Percentiles rank a stretch among this genome's conserved stretches.
These are phyloP conservation scores for Elongisporangium anandrum DNA, from an alignment of 352 stramenopile genomes.

Conservation along the genomic window DNA sequence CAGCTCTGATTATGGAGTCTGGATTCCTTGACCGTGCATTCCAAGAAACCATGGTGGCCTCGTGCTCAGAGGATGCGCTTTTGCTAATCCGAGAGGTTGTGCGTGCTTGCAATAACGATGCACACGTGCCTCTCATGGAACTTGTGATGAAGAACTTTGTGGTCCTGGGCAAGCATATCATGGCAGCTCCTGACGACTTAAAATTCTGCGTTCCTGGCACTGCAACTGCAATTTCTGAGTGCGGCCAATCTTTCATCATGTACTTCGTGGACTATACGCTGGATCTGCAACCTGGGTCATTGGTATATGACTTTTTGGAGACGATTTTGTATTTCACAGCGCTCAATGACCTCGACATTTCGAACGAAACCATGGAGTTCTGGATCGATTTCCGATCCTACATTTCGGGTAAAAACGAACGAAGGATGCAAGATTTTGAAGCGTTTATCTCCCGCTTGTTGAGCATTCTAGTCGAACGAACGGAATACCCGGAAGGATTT, in stretches of 20 bases:
- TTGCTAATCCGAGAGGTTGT: slow-evolving; percentile 68
- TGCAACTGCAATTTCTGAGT: slow-evolving; percentile 60
- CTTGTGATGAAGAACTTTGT: slow-evolving; percentile 78
- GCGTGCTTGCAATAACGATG: slow-evolving; percentile 43
- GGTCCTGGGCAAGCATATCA: slow-evolving; percentile 53
- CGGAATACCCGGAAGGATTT: slow-evolving; percentile 55
- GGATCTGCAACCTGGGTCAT: slow-evolving; percentile 43
- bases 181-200: slow-evolving; percentile 19
- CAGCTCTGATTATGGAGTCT: slow-evolving; percentile 52
- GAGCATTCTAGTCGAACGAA: slow-evolving; percentile 66
- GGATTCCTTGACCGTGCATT: slow-evolving; percentile 61
- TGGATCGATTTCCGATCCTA: slow-evolving; percentile 79
- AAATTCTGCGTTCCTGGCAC: slow-evolving; percentile 46
- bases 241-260: slow-evolving; percentile 68
- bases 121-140: slow-evolving; percentile 69
- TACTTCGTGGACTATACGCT: slow-evolving; percentile 80
- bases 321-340: slow-evolving; percentile 67
- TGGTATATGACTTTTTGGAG: slow-evolving; percentile 77
- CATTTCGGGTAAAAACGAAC: slow-evolving; percentile 71
- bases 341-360: slow-evolving; percentile 55
- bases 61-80: slow-evolving; percentile 42
- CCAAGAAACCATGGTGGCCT: slow-evolving; percentile 33
- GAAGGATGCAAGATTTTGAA: slow-evolving; percentile 64
- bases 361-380: slow-evolving; percentile 80
- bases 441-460: slow-evolving; percentile 67